These are phyloP conservation scores for Seiridium cupressi DNA, from an alignment of 2,329 filamentous ascomycete species.

Conservation along the genomic window DNA sequence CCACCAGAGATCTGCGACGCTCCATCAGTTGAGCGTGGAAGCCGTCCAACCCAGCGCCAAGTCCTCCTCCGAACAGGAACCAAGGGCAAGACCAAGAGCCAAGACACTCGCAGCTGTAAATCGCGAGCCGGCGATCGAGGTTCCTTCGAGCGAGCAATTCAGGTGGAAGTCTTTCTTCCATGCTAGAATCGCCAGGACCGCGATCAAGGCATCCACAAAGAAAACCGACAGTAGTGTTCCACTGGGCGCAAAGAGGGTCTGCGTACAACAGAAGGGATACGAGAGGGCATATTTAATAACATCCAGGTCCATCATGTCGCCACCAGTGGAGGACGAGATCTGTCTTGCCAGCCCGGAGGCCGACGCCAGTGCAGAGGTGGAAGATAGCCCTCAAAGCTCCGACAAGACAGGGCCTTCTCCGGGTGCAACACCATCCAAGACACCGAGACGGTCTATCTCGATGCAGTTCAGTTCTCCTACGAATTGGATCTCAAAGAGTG, in stretches of 20 bases:
- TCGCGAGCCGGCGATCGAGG: conserved; percentile 11
- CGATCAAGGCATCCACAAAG: conserved; percentile 18
- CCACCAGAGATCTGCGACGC: conserved; percentile 71
- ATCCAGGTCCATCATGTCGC: conserved; percentile 24
- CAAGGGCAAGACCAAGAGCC: conserved; percentile 18
- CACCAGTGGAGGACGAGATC: conserved; percentile 10
- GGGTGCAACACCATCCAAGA: conserved; percentile 41
- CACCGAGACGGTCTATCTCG: conserved; percentile 53
- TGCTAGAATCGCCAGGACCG: conserved; percentile 28
- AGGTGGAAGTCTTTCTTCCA: conserved; percentile 61
- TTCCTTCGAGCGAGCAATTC: conserved; percentile 14
- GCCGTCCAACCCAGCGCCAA: conserved; percentile 21
- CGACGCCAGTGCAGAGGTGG: conserved; percentile 15
- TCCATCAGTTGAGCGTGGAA: conserved; percentile 48
- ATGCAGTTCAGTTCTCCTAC: conserved; percentile 58
- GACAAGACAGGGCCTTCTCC: conserved; percentile 22
- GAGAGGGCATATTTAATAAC: conserved; percentile 36
- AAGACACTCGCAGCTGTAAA: conserved; percentile 21
- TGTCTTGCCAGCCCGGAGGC: conserved; percentile 6
- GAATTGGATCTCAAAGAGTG: conserved; percentile 54
- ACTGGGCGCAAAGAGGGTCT: conserved; percentile 25
- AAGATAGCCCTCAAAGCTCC: conserved; percentile 22
- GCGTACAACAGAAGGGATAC: conserved; percentile 28
- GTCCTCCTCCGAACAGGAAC: conserved; percentile 23
- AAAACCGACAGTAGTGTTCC: conserved; percentile 25